Percentiles rank a stretch among this genome's conserved stretches.
Conservation (phyloP, 2,329 filamentous ascomycete species). For the Hypoxylon sp. region DNA sequence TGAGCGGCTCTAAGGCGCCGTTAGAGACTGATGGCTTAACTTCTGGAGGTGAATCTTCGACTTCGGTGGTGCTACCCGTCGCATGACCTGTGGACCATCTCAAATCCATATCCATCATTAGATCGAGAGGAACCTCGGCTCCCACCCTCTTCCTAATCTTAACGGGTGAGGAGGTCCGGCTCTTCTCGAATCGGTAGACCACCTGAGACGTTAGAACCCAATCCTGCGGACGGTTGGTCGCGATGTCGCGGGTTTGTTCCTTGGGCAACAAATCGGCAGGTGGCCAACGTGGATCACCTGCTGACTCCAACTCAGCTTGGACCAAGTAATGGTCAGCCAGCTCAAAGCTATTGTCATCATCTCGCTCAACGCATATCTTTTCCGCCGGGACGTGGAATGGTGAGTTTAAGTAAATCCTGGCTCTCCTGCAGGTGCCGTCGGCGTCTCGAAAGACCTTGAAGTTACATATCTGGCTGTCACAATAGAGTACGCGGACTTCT, state of each 20-base stretch:
- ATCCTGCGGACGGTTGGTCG: slow-evolving; percentile 44
- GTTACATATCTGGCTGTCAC: slow-evolving; percentile 66
- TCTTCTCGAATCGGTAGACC: slow-evolving; percentile 48
- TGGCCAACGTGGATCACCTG: slow-evolving; percentile 64
- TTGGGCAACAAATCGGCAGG: slow-evolving; percentile 57
- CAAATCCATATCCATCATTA: slow-evolving; percentile 50
- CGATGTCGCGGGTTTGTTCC: slow-evolving; percentile 44
- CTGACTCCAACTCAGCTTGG: slow-evolving; percentile 64
- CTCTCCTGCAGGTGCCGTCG: slow-evolving; percentile 59
- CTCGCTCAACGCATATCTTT: slow-evolving; percentile 62
- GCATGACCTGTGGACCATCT: slow-evolving; percentile 48
- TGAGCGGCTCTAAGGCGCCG: slow-evolving; percentile 49
- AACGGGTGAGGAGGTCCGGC: slow-evolving; percentile 45
- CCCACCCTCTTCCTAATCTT: slow-evolving; percentile 45
- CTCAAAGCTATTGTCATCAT: slow-evolving; percentile 60
- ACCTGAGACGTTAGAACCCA: slow-evolving; percentile 48
- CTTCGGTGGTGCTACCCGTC: slow-evolving; percentile 44
- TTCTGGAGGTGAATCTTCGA: slow-evolving; percentile 58
- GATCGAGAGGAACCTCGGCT: slow-evolving; percentile 41
- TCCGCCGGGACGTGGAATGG: slow-evolving; percentile 66
- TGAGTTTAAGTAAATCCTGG: slow-evolving; percentile 60
- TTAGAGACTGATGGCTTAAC: slow-evolving; percentile 58
- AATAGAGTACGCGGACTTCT: slow-evolving; percentile 60
- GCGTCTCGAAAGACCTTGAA: slow-evolving; percentile 63
- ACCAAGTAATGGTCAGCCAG: slow-evolving; percentile 64